Conservation (phyloP, 208 protist species). For the Wallacemonas rigidus region DNA sequence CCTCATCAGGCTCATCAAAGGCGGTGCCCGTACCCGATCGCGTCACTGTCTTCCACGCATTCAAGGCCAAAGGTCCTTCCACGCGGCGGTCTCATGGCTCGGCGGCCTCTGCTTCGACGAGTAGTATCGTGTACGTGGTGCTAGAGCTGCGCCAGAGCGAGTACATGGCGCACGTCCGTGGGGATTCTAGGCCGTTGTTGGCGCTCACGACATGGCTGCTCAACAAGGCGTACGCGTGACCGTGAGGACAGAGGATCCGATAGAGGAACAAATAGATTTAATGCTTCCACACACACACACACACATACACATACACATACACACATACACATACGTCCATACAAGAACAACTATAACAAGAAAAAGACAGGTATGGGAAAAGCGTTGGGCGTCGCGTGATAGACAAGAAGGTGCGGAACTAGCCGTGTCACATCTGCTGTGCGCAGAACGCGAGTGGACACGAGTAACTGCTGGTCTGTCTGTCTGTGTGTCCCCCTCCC, state of each 20-base stretch:
- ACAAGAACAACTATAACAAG: no score
- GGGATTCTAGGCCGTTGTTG: background rate
- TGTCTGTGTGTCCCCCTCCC: background rate
- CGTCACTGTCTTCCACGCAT: background rate
- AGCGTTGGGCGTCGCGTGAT: no score
- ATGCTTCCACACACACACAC: background rate
- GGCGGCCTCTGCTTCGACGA: background rate
- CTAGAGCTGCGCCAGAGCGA: background rate
- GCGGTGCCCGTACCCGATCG: background rate
- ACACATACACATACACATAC: no score
- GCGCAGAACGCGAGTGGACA: no score
- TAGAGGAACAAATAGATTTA: background rate
- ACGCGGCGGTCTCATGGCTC: background rate
- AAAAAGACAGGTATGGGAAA: no score
- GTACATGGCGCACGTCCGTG: background rate
- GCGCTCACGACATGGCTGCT: slow-evolving; percentile 16
- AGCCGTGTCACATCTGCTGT: no score
- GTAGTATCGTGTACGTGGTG: background rate
- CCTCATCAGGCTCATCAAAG: background rate
- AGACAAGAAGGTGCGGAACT: no score
- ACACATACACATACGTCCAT: no score
- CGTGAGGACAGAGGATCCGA: background rate
- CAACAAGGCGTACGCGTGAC: slow-evolving; percentile 12
- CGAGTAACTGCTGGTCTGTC: background rate
- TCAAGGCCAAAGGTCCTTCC: background rate